Evolutionary conservation across 495 filamentous ascomycete genomes (phyloP), one percentile per base, ranked within the genome.

Genomic region (Xylaria acuta): DNA sequence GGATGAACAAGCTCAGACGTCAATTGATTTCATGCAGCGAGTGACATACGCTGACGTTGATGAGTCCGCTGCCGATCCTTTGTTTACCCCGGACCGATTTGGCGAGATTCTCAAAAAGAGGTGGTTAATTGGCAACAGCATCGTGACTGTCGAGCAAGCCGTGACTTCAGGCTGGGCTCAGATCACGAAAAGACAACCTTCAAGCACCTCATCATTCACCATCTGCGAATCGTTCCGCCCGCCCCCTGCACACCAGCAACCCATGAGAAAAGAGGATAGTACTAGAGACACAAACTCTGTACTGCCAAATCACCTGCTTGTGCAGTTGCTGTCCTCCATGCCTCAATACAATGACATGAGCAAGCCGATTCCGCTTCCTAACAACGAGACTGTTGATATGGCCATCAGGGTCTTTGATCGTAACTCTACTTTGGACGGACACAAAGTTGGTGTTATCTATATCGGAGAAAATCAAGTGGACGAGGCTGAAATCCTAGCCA

Each of bases 381-480:
- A 97, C 22, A 93, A 97, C 76, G 93, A 95, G 8, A 87, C 86
- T 25, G 91, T 91, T n/a, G 84, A 88, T 41, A 89, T 95, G 67
- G 91, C 93, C 0, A 90, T 98, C 43, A 89, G 83, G 53, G 82
- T 86, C 43, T 97, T 99, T 80, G 97, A 98, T 79, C 90, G 90
- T 36, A 97, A 88, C 70, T 90, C 95, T 64, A 93, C 95, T 34
- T 92, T 99, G 5, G 97, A 99, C 81, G 92, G 94, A 14, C 94
- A 99, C 81, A 97, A 97, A 78, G 92, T 97, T 60, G 97, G 96
- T 25, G 91, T 99, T 27, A 90, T 99, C 65, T 99, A 97, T 78
- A 90, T 97, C 71, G 94, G 90, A 43, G 89, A 93, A 67, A 91
- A 92, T 27, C 97, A 98, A 77, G 92, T 87, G 12, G 81, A 88